Evolutionary conservation across 148 eudicot species (phyloP), one percentile per base, ranked within the genome.

Genomic region (Chenopodium formosanum): DNA sequence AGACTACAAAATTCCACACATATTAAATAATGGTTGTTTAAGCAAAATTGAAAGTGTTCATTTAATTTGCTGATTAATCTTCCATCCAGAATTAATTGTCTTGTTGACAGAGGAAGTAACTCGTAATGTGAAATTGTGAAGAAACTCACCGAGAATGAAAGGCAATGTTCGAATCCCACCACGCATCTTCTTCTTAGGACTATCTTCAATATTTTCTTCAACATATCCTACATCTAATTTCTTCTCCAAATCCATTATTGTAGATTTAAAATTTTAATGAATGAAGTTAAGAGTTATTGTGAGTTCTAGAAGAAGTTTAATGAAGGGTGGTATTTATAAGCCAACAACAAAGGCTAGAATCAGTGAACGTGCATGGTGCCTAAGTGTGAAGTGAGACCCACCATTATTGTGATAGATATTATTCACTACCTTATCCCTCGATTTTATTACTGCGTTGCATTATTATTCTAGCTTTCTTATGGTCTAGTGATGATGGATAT

Each of bases 141-240:
- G 9, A 22, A 58, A 79, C 92, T 86, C 40, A 92, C 98, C 92
- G 37, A 94, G 91, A 58, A 94, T 94, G 81, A 94, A 94, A 23
- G 98, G 98, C 98, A 94, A 89, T 40, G 96, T 90, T 86, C 79
- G 87, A 53, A 94, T 84, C 37, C 98, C 98, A 19, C 98, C 98
- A 13, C 81, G 89, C 85, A 82, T 71, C 78, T 64, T 85, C 73
- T 76, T 81, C 82, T 85, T 83, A 40, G 81, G 70, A 76, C 6
- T 40, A 44, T 79, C 86, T 79, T 80, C 78, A 74, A 76, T 87
- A 40, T 83, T 83, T 64, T 66, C 85, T 14, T 77, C 65, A 17
- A 32, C 84, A 50, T 23, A 58, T 17, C 23, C 47, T 27, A 73
- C 70, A 60, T 72, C 82, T 68, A 17, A 23, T 73, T 63, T 81